Evolutionary conservation across 176 grass and related monocot species (phyloP).

Genomic region (Phoenix dactylifera): DNA sequence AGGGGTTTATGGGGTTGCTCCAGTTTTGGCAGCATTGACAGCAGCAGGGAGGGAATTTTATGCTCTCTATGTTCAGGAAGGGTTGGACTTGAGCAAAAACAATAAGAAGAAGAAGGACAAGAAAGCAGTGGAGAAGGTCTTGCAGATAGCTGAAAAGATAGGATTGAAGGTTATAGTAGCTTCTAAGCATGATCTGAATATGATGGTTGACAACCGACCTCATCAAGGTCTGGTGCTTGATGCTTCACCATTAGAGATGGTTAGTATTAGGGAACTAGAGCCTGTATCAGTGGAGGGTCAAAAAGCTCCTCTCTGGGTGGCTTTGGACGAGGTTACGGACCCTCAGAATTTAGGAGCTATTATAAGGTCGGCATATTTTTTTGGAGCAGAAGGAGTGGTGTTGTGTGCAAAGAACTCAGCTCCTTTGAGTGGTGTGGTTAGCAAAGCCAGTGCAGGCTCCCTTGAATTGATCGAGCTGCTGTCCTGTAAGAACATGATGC

Average conservation of each 20-base stretch:
- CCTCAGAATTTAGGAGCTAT: constrained; percentile 98
- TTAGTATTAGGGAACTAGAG: constrained; percentile 66
- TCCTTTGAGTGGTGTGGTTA: constrained; percentile 89
- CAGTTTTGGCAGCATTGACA: constrained; percentile 62
- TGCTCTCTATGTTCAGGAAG: constrained; percentile 72
- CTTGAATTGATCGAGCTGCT: constrained; percentile 86
- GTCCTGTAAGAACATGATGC: constrained; percentile 98
- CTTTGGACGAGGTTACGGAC: constrained; percentile 94
- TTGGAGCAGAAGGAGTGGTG: constrained; percentile 64
- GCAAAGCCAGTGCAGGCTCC: constrained; percentile 90
- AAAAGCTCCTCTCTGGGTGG: constrained; percentile 74
- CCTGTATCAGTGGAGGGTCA: constrained; percentile 34
- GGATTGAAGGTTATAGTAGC: constrained; percentile 64
- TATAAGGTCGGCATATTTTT: constrained; percentile 91
- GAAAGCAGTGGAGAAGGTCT: constrained; percentile 60
- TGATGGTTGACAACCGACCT: constrained; percentile 78
- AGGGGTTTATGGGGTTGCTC: constrained; percentile 72
- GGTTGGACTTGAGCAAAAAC: constrained; percentile 67
- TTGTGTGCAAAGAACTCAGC: constrained; percentile 94
- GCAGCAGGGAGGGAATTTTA: constrained; percentile 82
- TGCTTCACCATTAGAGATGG: constrained; percentile 88
- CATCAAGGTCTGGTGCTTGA: constrained; percentile 92
- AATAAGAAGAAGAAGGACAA: constrained; percentile 98
- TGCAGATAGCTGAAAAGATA: constrained; percentile 45
- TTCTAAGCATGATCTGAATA: constrained; percentile 94